Conservation (phyloP, 2,329 filamentous ascomycete species). For the Cercospora sp. region DNA sequence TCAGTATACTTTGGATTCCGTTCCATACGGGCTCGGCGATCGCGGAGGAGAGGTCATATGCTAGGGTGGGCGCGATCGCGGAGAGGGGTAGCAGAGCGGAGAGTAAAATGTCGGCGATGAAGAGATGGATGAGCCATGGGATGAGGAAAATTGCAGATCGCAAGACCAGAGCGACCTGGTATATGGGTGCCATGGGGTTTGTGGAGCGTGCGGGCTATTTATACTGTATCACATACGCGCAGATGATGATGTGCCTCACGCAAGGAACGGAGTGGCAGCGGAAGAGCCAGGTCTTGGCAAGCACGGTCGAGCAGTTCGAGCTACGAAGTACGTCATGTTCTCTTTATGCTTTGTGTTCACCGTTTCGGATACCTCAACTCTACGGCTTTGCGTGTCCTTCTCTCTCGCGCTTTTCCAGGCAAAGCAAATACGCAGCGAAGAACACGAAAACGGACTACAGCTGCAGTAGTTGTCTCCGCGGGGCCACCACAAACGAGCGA, state of each 20-base stretch:
- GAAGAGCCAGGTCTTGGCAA: neutral
- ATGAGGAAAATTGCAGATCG: conserved; percentile 35
- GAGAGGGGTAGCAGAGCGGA: conserved; percentile 40
- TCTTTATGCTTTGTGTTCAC: neutral
- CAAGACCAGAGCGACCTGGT: conserved; percentile 40
- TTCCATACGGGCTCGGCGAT: conserved; percentile 59
- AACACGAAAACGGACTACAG: neutral
- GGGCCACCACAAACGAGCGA: neutral
- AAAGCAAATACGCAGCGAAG: neutral
- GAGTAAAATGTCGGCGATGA: conserved; percentile 53
- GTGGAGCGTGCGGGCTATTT: neutral
- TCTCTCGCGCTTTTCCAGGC: neutral
- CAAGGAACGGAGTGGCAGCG: neutral
- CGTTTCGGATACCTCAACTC: neutral
- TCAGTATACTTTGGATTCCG: conserved; percentile 61
- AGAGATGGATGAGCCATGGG: conserved; percentile 58
- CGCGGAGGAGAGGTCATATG: conserved; percentile 57
- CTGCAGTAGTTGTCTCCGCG: neutral
- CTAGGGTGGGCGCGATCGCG: conserved; percentile 46
- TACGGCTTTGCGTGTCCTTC: neutral
- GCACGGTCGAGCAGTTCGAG: neutral
- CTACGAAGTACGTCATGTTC: neutral
- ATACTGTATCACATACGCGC: neutral
- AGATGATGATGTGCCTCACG: neutral
- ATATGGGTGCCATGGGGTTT: neutral